phyloP scores from a whole-genome alignment of 2,329 filamentous ascomycete species.

The Albophoma yamanashiensis region DNA sequence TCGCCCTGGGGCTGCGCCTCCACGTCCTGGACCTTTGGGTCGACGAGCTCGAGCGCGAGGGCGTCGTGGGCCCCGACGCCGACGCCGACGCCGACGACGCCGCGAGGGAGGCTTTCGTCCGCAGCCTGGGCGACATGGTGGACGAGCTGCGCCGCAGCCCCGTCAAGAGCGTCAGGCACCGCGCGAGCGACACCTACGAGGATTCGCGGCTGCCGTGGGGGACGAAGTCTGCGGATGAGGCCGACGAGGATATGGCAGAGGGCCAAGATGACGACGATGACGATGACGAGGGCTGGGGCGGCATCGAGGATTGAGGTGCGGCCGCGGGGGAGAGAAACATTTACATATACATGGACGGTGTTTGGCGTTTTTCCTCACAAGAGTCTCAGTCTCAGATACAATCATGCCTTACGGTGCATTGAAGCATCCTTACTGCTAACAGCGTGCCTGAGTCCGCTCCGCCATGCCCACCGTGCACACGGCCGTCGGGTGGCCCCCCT shows the following conservation, averaged over 20 bases:
- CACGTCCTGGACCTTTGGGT: slow-evolving; percentile 87
- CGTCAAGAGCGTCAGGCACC: slow-evolving; percentile 60
- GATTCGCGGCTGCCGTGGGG: slow-evolving; percentile 65
- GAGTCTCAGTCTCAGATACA: background rate
- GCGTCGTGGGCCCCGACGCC: slow-evolving; percentile 31
- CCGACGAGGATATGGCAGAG: slow-evolving; percentile 21
- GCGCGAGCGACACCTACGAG: slow-evolving; percentile 57
- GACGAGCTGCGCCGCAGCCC: slow-evolving; percentile 45
- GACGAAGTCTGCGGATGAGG: slow-evolving; percentile 20
- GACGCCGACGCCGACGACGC: slow-evolving; percentile 16
- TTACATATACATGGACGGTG: background rate
- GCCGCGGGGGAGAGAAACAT: background rate
- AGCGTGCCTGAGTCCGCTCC: background rate
- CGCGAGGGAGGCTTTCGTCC: slow-evolving; percentile 35
- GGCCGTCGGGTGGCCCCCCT: background rate
- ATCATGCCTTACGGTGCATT: background rate
- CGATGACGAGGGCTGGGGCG: slow-evolving; percentile 48
- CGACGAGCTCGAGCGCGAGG: slow-evolving; percentile 72
- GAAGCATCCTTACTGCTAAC: background rate
- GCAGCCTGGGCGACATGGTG: slow-evolving; percentile 42
- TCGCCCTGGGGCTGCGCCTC: slow-evolving; percentile 75
- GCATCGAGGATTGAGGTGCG: slow-evolving; percentile 53
- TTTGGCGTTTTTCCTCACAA: background rate
- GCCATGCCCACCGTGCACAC: background rate
- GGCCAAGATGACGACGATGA: slow-evolving; percentile 19